These are phyloP conservation scores for Cystobasidium tubakii DNA, from an alignment of 768 basidiomycete genomes.

Conservation along the genomic window DNA sequence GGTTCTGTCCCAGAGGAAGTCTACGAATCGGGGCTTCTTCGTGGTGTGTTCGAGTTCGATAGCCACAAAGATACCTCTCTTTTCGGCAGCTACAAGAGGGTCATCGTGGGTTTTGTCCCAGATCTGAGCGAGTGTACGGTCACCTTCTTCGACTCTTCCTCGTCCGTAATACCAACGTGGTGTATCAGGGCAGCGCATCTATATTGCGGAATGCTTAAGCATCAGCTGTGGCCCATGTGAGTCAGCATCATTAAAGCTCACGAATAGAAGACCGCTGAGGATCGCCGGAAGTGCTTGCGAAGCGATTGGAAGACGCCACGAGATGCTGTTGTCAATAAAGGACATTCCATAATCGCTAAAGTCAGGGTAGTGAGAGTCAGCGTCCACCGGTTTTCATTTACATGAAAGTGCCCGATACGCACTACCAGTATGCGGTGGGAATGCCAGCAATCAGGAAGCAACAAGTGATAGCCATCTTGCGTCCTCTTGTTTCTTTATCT, in stretches of 20 bases:
- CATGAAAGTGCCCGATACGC: neutral
- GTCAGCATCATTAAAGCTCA: neutral
- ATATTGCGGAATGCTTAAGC: neutral
- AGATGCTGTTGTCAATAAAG: constrained; percentile 4
- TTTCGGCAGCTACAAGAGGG: neutral
- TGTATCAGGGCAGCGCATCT: constrained; percentile 12
- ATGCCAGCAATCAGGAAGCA: constrained; percentile 11
- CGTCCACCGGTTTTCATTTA: neutral
- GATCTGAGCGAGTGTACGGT: neutral
- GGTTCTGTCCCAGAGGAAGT: constrained; percentile 14
- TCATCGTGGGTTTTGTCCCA: neutral
- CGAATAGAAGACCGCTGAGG: neutral
- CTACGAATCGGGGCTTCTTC: neutral
- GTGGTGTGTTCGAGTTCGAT: constrained; percentile 24
- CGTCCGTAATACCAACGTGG: constrained; percentile 21
- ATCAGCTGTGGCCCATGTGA: neutral
- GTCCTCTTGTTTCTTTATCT: constrained; percentile 3
- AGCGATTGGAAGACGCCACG: constrained; percentile 21
- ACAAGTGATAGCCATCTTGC: constrained; percentile 21
- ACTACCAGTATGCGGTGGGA: constrained; percentile 10
- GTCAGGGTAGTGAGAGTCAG: neutral
- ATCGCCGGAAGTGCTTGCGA: neutral
- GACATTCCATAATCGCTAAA: constrained; percentile 14
- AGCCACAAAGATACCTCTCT: constrained; percentile 16
- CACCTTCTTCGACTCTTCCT: constrained; percentile 1